Evolutionary conservation across 108 stramenopile genomes (phyloP).

Genomic region (Pseudonitzschia pungens): DNA sequence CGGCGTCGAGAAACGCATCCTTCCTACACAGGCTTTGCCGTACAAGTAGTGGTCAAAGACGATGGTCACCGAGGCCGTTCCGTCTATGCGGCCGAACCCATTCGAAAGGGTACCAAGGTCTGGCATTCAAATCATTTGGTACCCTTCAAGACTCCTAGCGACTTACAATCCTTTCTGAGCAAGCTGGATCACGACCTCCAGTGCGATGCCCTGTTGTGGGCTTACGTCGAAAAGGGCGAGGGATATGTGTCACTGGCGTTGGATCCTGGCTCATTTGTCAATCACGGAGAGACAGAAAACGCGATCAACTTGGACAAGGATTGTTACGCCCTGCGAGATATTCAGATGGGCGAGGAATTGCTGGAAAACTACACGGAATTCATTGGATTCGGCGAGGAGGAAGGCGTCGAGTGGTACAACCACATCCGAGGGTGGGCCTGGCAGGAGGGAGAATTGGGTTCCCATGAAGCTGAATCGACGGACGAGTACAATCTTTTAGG

Average conservation of each 20-base stretch:
- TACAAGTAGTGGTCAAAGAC: neutral
- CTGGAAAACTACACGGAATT: conserved; percentile 8
- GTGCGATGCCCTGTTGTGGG: conserved; percentile 2
- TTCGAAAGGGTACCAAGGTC: neutral
- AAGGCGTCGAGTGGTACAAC: conserved; percentile 6
- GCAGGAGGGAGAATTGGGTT: neutral
- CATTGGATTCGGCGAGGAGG: conserved; percentile 6
- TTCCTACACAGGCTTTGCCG: conserved; percentile 3
- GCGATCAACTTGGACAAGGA: conserved; percentile 1
- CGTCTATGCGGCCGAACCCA: conserved; percentile 1
- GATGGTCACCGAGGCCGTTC: conserved; percentile 3
- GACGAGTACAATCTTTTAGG: conserved; percentile 1
- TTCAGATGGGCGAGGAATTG: conserved; percentile 5
- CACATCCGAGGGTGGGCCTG: neutral
- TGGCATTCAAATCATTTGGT: neutral
- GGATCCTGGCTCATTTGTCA: conserved; percentile 8
- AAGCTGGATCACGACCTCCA: conserved; percentile 11
- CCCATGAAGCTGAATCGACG: neutral
- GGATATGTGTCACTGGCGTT: conserved; percentile 3
- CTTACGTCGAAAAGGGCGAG: conserved; percentile 7
- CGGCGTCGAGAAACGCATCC: neutral
- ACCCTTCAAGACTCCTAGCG: neutral
- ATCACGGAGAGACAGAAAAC: conserved; percentile 6
- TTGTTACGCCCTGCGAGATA: conserved; percentile 6
- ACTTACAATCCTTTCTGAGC: neutral